phyloP scores from a whole-genome alignment of 176 grass and related monocot species.

The Oryza officinalis region DNA sequence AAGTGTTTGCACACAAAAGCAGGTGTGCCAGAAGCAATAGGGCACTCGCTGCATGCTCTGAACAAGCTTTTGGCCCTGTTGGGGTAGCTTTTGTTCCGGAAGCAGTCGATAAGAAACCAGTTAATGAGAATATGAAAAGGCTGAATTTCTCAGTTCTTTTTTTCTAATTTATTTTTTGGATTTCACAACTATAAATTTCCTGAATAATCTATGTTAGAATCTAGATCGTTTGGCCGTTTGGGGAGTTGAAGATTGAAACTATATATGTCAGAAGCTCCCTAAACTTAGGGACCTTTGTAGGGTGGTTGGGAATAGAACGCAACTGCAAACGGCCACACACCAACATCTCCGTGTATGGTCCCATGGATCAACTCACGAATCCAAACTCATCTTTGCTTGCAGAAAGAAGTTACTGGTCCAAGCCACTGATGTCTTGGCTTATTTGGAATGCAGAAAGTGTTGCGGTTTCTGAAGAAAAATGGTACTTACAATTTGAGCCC shows the following conservation, averaged over 20 bases:
- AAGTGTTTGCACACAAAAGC: neutral
- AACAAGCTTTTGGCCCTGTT: neutral
- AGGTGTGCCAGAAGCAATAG: slow-evolving; percentile 31
- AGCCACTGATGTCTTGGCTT: neutral
- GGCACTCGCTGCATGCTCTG: neutral
- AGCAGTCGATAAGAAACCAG: no score
- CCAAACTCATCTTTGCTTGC: neutral
- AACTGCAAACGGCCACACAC: neutral
- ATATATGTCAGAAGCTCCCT: no score
- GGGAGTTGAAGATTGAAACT: no score
- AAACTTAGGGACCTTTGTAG: neutral
- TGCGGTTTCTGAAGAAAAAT: neutral
- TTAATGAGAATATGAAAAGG: no score
- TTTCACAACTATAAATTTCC: no score
- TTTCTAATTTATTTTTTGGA: no score
- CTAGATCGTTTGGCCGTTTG: no score
- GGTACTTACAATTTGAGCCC: neutral
- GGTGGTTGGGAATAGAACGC: slow-evolving; percentile 16
- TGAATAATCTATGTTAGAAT: no score
- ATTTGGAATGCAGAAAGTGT: neutral
- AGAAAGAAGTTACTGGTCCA: neutral
- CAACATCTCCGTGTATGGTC: neutral
- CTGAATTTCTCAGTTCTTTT: fast-evolving
- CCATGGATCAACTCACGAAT: neutral
- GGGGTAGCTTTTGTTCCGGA: no score